Percentiles rank a stretch among this genome's conserved stretches.
phyloP scores from a whole-genome alignment of 2,329 filamentous ascomycete genomes.

The Diplodia mutila region DNA sequence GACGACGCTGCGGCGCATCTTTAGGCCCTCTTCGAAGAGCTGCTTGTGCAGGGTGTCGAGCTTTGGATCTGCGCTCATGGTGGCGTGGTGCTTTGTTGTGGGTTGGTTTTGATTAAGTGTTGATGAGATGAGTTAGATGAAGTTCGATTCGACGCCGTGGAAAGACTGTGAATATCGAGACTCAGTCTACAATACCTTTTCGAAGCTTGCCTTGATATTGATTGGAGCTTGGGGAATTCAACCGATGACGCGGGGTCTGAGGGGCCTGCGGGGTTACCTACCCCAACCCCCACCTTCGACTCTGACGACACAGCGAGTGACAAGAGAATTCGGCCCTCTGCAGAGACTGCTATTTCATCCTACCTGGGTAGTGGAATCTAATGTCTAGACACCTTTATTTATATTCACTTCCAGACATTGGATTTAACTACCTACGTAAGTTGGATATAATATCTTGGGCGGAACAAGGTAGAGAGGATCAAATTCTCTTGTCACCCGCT shows the following conservation, averaged over 20 bases:
- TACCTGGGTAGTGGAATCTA: too few relatives aligned
- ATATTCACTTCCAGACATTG: too few relatives aligned
- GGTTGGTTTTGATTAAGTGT: background rate
- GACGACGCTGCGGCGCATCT: constrained; percentile 61
- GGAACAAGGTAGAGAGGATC: too few relatives aligned
- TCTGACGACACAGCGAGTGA: background rate
- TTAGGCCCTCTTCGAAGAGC: constrained; percentile 64
- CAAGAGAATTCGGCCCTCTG: too few relatives aligned
- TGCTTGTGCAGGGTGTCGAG: constrained; percentile 36
- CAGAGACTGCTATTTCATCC: too few relatives aligned
- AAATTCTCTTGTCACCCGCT: too few relatives aligned
- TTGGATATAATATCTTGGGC: too few relatives aligned
- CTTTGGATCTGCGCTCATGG: constrained; percentile 48
- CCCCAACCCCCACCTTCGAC: constrained; percentile 1
- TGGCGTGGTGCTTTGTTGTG: constrained; percentile 5
- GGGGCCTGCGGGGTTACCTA: background rate
- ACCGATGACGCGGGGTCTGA: background rate
- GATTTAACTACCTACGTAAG: too few relatives aligned
- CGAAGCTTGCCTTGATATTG: background rate
- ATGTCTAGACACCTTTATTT: too few relatives aligned
- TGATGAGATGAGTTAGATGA: background rate
- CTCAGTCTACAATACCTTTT: background rate
- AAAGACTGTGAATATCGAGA: background rate
- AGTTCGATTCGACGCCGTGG: too few relatives aligned
- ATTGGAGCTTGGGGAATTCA: background rate